Base-by-base conservation (phyloP, 1,284 basidiomycete genomes). In the Apiotrichum mycotoxinovorans region DNA sequence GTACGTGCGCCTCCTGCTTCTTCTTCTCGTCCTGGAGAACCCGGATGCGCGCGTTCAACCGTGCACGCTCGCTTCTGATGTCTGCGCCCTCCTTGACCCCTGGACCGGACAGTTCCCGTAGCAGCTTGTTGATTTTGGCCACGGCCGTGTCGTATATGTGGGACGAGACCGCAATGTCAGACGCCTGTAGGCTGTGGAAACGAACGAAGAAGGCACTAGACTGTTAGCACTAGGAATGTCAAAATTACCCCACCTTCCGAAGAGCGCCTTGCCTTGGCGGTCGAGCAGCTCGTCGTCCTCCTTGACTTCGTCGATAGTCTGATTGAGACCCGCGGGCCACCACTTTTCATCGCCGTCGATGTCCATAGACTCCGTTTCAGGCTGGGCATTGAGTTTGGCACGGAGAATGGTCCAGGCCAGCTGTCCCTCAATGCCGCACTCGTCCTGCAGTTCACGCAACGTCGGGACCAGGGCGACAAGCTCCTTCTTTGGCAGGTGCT, bases 101-200 rank as follows among this genome's bases (percentile, higher is more conserved):
- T 65, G 73, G 72, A 4, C 58, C 62, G 11, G 67, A 67, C 15
- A 79, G 67, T 18, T 75, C 72, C 25, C 65, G 66, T 40, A 72
- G 67, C 33, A 78, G 65, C 15, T 63, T 65, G 33, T 69, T 67
- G 35, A 81, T 71, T 8, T 75, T 67, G 34, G 64, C 68, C 41
- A 75, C 72, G 25, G 79, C 78, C 35, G 71, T 66, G 38, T 71
- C 67, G 63, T 82, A 82, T 20, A 76, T 66, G 15, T 73, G 68
- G 30, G 71, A 60, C 12, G 79, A 91, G 27, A 88, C 86, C 0
- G 83, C 79, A 43, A 98, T 82, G 73, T 98, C 94, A 65, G 91
- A 89, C 26, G 87, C 87, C 0, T 89, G 88, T 53, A 97, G 75
- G 72, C 95, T 91, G 94, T 94, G 97, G 78, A 96, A 98, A 0